A percentile compares a stretch with the other conserved stretches of the same genome.
Evolutionary conservation across 2,329 filamentous ascomycete genomes (phyloP).

Genomic region (Chrysoporthe deuterocubensis): DNA sequence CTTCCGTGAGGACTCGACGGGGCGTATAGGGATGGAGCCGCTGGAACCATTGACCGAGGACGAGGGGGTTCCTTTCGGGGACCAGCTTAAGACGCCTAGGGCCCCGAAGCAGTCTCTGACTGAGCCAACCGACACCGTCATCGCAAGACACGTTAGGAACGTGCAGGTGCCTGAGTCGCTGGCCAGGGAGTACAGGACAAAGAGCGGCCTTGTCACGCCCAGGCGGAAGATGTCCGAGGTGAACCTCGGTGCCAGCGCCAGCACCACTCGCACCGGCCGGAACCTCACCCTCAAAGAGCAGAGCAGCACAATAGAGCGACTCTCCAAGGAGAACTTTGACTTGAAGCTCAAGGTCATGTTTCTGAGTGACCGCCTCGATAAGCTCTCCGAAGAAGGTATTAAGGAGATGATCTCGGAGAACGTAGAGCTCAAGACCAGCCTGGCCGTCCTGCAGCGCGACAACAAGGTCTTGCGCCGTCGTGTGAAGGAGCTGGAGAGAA

Average conservation of each 20-base stretch:
- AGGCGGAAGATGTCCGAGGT: conserved; percentile 53
- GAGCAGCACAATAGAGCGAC: conserved; percentile 92
- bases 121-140: conserved; percentile 83
- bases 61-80: conserved; percentile 46
- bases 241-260: conserved; percentile 53
- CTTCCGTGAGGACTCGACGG: conserved; percentile 57
- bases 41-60: conserved; percentile 56
- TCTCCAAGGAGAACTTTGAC: conserved; percentile 98
- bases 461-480: conserved; percentile 81
- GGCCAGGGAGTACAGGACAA: conserved; percentile 81
- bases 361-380: conserved; percentile 88
- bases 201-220: conserved; percentile 67
- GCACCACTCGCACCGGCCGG: conserved; percentile 62
- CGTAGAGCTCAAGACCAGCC: conserved; percentile 88
- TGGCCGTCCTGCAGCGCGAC: conserved; percentile 88
- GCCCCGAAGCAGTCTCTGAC: conserved; percentile 58
- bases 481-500: conserved; percentile 85
- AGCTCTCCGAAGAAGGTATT: conserved; percentile 91
- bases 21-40: conserved; percentile 47
- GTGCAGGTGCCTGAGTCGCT: conserved; percentile 90
- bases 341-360: conserved; percentile 98
- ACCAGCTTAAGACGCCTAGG: conserved; percentile 71
- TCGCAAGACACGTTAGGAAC: conserved; percentile 85
- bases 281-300: conserved; percentile 94
- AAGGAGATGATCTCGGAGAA: conserved; percentile 99